phyloP scores from a whole-genome alignment of 1,139 yeast species.

The Nakaseomyces uthaithaninus region DNA sequence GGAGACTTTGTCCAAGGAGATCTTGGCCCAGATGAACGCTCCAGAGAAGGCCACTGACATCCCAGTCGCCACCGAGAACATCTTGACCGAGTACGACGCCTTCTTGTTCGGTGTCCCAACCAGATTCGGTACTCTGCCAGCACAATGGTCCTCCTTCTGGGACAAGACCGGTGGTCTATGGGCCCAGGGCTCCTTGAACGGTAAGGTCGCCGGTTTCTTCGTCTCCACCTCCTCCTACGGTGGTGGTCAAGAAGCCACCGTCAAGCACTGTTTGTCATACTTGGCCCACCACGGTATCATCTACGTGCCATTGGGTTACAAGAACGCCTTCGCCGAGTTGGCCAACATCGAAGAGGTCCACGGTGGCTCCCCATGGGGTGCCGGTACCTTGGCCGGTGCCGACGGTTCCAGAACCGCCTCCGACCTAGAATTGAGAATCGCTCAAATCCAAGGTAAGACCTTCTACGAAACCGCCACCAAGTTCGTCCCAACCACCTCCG shows the following conservation, averaged over 20 bases:
- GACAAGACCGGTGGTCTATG: constrained; percentile 54
- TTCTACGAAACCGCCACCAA: constrained; percentile 42
- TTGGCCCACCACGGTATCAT: constrained; percentile 56
- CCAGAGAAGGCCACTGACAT: constrained; percentile 47
- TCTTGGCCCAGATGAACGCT: constrained; percentile 55
- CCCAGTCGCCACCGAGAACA: constrained; percentile 46
- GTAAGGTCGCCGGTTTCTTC: constrained; percentile 52
- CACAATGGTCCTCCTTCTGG: constrained; percentile 59
- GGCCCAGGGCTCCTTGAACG: constrained; percentile 48
- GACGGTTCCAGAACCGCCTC: constrained; percentile 62
- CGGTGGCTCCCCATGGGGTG: constrained; percentile 73
- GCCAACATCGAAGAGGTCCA: constrained; percentile 52
- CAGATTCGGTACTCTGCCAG: constrained; percentile 54
- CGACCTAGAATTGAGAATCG: constrained; percentile 52
- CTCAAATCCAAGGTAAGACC: constrained; percentile 53
- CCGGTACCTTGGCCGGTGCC: constrained; percentile 56
- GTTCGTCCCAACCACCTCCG: constrained; percentile 7
- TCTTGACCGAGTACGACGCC: constrained; percentile 47
- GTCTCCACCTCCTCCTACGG: constrained; percentile 53
- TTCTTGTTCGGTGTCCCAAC: constrained; percentile 60
- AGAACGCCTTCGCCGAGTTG: constrained; percentile 41
- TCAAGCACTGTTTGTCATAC: constrained; percentile 42
- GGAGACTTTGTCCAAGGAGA: constrained; percentile 53
- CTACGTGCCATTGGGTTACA: constrained; percentile 55
- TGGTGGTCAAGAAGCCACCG: constrained; percentile 59